Evolutionary conservation across 2,329 filamentous ascomycete genomes (phyloP), one percentile per base, ranked within the genome.

Genomic region (Chrysosphaeria jannelii): DNA sequence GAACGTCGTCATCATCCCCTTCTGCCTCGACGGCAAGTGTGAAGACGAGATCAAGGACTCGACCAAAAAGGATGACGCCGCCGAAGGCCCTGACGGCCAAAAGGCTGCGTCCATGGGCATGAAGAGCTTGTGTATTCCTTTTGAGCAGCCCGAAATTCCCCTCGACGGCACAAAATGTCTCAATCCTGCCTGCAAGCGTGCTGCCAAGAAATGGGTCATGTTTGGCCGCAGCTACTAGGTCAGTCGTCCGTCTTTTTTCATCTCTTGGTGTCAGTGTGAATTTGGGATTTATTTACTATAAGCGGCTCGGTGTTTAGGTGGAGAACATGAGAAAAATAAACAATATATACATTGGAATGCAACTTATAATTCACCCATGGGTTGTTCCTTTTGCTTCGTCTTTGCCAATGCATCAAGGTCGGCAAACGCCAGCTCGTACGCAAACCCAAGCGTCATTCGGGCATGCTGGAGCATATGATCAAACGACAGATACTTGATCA

Each of bases 41-140:
- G 81, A 91, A 47, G 81, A 91, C 36, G 63, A 75, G 43, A 76
- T 93, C 51, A 93, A 93, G 60, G 76, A 88, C 27, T 55, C 79
- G 40, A 89, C 75, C 31, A 75, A 71, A 20, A 68, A 70, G 32
- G 71, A 66, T 35, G 66, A 65, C 27, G 12, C 27, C n/a, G 29
- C 36, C 33, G 34, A 40, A 36, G 37, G 61, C 16, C 50, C 56
- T 23, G 55, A 59, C 31, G 47, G 49, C 33, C 51, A 57, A 33
- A 52, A 51, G 37, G 44, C 48, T 10, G 55, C 57, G 13, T 51
- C 50, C 24, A 64, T 63, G 58, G 58, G 58, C 36, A 64, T 51
- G 70, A 72, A 51, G 64, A 66, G 43, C 44, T 61, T 46, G 44
- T 81, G 53, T 63, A 88, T 57, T 53, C 67, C 36, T 14, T 78